These are phyloP conservation scores for Tylopilus balloui DNA, from an alignment of 768 basidiomycete genomes.

Conservation along the genomic window DNA sequence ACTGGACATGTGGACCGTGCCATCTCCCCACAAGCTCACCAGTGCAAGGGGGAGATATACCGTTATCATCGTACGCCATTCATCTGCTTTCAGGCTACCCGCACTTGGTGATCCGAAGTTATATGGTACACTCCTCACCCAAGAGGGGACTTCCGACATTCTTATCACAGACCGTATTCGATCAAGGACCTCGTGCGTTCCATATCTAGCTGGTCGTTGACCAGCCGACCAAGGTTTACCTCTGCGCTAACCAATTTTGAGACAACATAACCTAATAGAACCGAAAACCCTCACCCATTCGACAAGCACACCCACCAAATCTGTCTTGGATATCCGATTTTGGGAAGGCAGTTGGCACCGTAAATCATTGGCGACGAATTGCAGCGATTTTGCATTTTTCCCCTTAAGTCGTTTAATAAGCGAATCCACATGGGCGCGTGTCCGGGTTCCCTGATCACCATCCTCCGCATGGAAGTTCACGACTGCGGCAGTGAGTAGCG, in stretches of 20 bases:
- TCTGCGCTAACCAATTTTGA: neutral
- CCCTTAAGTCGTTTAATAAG: neutral
- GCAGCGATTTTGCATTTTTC: neutral
- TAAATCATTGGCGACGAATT: neutral
- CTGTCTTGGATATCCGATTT: neutral
- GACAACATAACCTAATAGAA: neutral
- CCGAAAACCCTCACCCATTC: neutral
- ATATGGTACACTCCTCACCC: neutral
- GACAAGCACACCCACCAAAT: neutral
- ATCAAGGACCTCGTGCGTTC: neutral
- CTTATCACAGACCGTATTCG: neutral
- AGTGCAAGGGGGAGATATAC: neutral
- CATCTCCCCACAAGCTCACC: neutral
- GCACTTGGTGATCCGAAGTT: neutral
- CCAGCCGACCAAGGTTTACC: neutral
- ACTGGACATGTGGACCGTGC: neutral
- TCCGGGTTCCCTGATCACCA: neutral
- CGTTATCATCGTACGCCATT: neutral
- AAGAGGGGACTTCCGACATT: neutral
- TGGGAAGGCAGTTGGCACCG: neutral
- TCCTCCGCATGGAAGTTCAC: neutral
- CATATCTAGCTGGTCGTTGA: neutral
- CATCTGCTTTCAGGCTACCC: constrained; percentile 1
- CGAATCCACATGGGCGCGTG: neutral
- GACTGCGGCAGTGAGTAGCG: neutral